Evolutionary conservation across 2,329 filamentous ascomycete genomes (phyloP), one percentile per base, ranked within the genome.

Genomic region (Samsoniella hepiali): DNA sequence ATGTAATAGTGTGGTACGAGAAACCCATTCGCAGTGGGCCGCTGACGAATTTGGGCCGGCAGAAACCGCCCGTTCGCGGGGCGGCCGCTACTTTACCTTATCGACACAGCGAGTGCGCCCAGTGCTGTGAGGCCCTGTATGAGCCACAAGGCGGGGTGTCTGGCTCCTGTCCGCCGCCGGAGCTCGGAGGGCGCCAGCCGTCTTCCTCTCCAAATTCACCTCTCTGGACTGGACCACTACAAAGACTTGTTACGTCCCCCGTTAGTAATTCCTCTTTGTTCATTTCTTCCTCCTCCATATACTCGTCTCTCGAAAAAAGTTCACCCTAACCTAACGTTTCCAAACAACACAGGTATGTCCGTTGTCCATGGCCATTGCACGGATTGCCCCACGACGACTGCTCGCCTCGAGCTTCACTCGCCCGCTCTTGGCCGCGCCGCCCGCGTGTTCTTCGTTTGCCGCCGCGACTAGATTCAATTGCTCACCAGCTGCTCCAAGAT

Each of bases 271-370:
- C 27, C 22, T 22, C 3, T 50, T 34, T 47, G 5, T 29, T 10
- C 42, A 6, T n/a, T 22, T 53, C 27, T 51, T 42, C 45, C 36
- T 17, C 53, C 44, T 59, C 22, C 34, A 38, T 40, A 29, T 13
- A 27, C 27, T 22, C 34, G n/a, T 32, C 22, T 6, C 32, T 5
- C 38, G 9, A 38, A 11, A 29, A 1, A 34, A 59, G 15, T 2
- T 6, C 27, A 8, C 29, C 22, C 22, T 22, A 36, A 17, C 50
- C 45, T 58, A 31, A 42, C 36, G 10, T 29, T 34, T 3, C 56
- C 13, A 47, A 36, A 29, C 7, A 13, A 42, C 38, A 47, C 67
- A 72, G 68, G 70, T 72, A 72, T 68, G 70, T 72, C 68, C 65
- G 45, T 71, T 69, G 70, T 71, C 69, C 65, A 51, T 68, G 57